phyloP scores from a whole-genome alignment of 768 basidiomycete genomes.

The Mycena vitilis region DNA sequence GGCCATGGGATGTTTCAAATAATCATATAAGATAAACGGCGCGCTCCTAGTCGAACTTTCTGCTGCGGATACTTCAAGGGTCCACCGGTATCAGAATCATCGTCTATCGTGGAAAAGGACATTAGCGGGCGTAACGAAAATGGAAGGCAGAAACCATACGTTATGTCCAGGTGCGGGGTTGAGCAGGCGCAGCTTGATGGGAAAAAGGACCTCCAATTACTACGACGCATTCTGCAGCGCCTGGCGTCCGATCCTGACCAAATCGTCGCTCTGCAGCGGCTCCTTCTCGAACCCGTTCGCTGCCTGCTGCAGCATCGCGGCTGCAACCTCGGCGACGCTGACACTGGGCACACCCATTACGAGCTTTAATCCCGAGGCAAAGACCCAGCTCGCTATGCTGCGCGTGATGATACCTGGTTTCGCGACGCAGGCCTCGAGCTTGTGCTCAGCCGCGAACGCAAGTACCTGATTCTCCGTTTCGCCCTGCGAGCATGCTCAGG shows the following conservation, averaged over 20 bases:
- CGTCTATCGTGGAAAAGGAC: constrained; percentile 61
- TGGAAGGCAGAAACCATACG: constrained; percentile 59
- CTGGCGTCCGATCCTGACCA: constrained; percentile 1
- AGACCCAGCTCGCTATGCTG: not conserved
- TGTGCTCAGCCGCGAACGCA: too few species aligned
- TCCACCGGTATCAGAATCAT: constrained; percentile 92
- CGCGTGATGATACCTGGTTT: constrained; percentile 7
- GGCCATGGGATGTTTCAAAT: not conserved
- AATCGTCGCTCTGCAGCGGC: constrained; percentile 6
- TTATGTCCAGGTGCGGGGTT: constrained; percentile 81
- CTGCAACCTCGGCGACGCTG: not conserved
- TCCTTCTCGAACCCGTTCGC: constrained; percentile 1
- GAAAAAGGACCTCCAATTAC: too few species aligned
- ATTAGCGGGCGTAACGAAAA: constrained; percentile 12
- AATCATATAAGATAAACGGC: constrained; percentile 8
- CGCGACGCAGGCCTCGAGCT: not conserved
- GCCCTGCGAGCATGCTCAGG: too few species aligned
- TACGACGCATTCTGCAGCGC: not conserved
- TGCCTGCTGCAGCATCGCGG: constrained; percentile 1
- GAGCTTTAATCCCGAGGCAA: not conserved
- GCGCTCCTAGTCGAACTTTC: constrained; percentile 59
- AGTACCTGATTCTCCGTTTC: too few species aligned
- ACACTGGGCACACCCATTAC: not conserved
- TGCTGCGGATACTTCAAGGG: constrained; percentile 74
- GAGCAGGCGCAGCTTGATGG: constrained; percentile 53